phyloP scores from a whole-genome alignment of 1,284 basidiomycete genomes.

The Ceratobasidium sp. region DNA sequence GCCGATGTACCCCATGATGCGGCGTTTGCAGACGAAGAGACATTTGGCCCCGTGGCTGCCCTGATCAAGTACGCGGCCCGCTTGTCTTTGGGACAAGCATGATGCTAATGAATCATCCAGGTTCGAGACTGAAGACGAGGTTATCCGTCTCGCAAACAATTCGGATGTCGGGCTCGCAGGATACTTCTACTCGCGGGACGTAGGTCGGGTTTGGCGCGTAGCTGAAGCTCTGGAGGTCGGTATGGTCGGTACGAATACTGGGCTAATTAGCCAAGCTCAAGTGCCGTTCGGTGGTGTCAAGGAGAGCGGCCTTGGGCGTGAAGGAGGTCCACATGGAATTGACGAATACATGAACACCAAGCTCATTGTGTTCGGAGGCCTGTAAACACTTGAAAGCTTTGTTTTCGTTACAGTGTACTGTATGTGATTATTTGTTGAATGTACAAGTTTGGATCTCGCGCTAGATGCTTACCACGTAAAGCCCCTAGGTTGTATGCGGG shows the following conservation, averaged over 20 bases:
- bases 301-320: conserved; percentile 60
- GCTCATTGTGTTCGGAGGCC: conserved; percentile 76
- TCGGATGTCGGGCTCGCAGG: conserved; percentile 88
- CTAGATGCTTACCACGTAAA: too few species aligned
- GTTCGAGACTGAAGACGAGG: conserved; percentile 94
- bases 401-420: too few species aligned
- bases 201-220: conserved; percentile 93
- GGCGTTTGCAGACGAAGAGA: conserved; percentile 76
- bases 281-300: conserved; percentile 96
- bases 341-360: conserved; percentile 84
- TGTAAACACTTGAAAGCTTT: too few species aligned
- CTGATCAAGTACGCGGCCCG: conserved; percentile 51
- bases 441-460: too few species aligned
- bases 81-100: neutral
- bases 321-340: conserved; percentile 78
- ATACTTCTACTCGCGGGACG: conserved; percentile 91
- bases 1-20: conserved; percentile 80
- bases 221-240: conserved; percentile 96
- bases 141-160: conserved; percentile 84
- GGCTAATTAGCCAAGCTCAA: conserved; percentile 76
- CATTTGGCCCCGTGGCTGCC: conserved; percentile 85
- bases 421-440: too few species aligned
- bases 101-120: conserved; percentile 51
- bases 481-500: too few species aligned
- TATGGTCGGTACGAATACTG: conserved; percentile 93